A percentile compares a stretch with the other conserved stretches of the same genome.
Conservation (phyloP, 2,329 filamentous ascomycete genomes). For the Ceratocystis diversiconidia region DNA sequence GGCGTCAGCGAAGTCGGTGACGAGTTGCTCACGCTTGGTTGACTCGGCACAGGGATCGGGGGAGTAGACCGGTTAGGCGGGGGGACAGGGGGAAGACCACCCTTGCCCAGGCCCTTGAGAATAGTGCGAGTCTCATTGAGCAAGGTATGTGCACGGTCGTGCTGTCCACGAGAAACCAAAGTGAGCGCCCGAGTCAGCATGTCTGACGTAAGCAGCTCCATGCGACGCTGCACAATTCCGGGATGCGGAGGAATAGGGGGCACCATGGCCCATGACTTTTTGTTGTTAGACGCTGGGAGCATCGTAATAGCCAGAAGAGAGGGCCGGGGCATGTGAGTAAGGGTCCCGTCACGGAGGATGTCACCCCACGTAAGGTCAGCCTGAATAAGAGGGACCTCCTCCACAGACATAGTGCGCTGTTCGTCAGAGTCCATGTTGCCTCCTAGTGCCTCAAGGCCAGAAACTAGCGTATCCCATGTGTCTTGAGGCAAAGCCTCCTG, state of each 20-base stretch:
- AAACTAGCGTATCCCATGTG: constrained; percentile 94
- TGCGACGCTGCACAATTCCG: constrained; percentile 84
- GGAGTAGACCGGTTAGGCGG: constrained; percentile 31
- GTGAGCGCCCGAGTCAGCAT: constrained; percentile 91
- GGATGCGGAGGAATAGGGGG: constrained; percentile 91
- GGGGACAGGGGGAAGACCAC: constrained; percentile 78
- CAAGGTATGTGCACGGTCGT: constrained; percentile 84
- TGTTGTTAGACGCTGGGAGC: constrained; percentile 56
- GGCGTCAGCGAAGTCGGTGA: constrained; percentile 35
- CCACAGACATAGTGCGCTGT: constrained; percentile 67
- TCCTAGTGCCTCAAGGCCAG: constrained; percentile 81
- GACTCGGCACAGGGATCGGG: constrained; percentile 23
- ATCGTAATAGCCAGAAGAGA: constrained; percentile 92
- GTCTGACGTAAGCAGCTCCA: constrained; percentile 94
- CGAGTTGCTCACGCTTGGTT: constrained; percentile 14
- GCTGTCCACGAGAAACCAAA: constrained; percentile 77
- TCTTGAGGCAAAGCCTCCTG: constrained; percentile 84
- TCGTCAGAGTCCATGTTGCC: constrained; percentile 78
- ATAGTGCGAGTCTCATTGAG: constrained; percentile 89
- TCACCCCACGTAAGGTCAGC: constrained; percentile 90
- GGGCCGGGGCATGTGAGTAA: constrained; percentile 74
- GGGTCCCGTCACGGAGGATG: constrained; percentile 73
- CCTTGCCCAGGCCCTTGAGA: constrained; percentile 88
- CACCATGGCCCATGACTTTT: constrained; percentile 49
- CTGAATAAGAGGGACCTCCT: constrained; percentile 89